Evolutionary conservation across 2,329 filamentous ascomycete genomes (phyloP).

Genomic region (Diaporthe citrichinensis): DNA sequence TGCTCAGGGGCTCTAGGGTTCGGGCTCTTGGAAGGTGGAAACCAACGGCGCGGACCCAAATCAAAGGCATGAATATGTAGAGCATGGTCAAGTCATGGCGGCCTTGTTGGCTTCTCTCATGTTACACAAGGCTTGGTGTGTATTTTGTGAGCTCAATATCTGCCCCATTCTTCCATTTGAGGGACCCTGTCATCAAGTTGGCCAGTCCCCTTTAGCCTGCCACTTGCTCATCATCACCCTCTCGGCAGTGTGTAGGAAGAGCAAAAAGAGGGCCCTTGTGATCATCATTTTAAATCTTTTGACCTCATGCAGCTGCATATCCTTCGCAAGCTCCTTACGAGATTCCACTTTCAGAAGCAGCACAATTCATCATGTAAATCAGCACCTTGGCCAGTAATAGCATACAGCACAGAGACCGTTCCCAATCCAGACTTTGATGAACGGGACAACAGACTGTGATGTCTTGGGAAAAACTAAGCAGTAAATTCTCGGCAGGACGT

Average conservation of each 20-base stretch:
- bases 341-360: not conserved
- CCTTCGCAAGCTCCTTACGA: not conserved
- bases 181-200: too few species aligned
- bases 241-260: not conserved
- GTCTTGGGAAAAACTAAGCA: too few species aligned
- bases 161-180: not conserved
- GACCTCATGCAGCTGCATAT: not conserved
- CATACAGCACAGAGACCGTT: too few species aligned
- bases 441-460: too few species aligned
- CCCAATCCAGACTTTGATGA: too few species aligned
- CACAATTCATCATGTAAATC: not conserved
- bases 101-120: not conserved
- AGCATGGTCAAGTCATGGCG: not conserved
- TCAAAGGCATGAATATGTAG: not conserved
- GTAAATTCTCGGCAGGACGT: too few species aligned
- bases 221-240: not conserved
- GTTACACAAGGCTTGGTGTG: not conserved
- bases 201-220: too few species aligned
- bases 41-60: not conserved
- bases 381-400: too few species aligned
- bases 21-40: not conserved
- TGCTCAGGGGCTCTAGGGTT: not conserved
- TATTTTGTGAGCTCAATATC: not conserved
- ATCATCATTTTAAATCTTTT: not conserved
- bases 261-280: not conserved